Conservation (phyloP, 768 basidiomycete genomes). For the Coprinopsis cinerea region DNA sequence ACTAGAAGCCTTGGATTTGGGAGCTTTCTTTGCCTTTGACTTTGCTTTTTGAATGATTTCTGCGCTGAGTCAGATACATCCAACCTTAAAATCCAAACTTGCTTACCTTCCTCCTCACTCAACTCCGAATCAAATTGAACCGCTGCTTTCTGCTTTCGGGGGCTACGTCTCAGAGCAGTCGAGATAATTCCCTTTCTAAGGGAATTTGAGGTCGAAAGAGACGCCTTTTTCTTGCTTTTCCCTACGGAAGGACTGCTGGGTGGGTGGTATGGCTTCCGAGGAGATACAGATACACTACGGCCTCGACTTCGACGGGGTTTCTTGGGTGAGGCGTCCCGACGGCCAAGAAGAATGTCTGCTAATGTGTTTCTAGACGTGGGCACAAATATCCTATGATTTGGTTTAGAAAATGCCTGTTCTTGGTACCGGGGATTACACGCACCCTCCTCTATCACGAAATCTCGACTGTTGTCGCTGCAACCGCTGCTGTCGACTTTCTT, state of each 20-base stretch:
- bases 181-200: slow-evolving; percentile 1
- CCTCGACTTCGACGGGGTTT: slow-evolving; percentile 3
- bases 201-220: slow-evolving; percentile 1
- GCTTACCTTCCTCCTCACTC: background rate
- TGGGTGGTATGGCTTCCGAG: slow-evolving; percentile 4
- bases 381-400: slow-evolving; percentile 7
- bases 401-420: too few species aligned
- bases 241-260: background rate
- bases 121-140: background rate
- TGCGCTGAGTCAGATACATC: too few species aligned
- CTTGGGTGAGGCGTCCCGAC: slow-evolving; percentile 6
- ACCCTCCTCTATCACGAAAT: slow-evolving; percentile 67
- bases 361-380: slow-evolving; percentile 8
- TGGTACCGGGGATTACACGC: slow-evolving; percentile 15
- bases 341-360: slow-evolving; percentile 6
- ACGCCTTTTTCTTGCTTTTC: slow-evolving; percentile 6
- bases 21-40: too few species aligned
- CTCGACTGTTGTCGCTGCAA: slow-evolving; percentile 58
- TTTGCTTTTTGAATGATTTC: too few species aligned
- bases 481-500: slow-evolving; percentile 57
- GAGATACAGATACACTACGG: slow-evolving; percentile 3
- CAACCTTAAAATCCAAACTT: too few species aligned
- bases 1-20: too few species aligned
- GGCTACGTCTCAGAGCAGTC: slow-evolving; percentile 2
- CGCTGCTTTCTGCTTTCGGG: slow-evolving; percentile 3